phyloP scores from a whole-genome alignment of 2,329 filamentous ascomycete species.

The Sporothrix protearum region DNA sequence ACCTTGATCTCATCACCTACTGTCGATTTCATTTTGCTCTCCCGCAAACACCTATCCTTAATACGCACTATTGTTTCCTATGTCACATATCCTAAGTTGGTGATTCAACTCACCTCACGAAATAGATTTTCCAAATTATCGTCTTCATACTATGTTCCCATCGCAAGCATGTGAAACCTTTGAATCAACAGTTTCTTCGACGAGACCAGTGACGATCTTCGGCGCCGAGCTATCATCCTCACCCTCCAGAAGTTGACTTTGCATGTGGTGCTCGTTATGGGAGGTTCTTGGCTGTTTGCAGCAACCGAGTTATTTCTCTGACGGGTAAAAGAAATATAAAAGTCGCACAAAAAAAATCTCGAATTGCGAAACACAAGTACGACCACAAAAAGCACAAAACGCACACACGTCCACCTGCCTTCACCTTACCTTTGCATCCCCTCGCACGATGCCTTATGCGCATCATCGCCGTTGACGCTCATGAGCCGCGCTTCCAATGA shows the following conservation, averaged over 20 bases:
- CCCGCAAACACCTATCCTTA: background rate
- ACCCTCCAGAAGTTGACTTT: constrained; percentile 11
- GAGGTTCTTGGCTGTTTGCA: background rate
- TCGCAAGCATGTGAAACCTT: background rate
- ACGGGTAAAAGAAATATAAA: background rate
- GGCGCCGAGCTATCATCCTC: background rate
- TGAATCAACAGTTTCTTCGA: too few species aligned
- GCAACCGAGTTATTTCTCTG: background rate
- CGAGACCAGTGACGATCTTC: background rate
- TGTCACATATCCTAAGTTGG: constrained; percentile 1
- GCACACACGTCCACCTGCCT: background rate
- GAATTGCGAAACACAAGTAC: background rate
- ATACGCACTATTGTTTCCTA: background rate
- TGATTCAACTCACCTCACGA: constrained; percentile 24
- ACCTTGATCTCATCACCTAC: background rate
- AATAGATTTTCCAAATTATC: background rate
- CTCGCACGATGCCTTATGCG: background rate
- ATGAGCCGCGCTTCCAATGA: background rate
- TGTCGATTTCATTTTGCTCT: background rate
- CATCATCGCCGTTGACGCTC: background rate
- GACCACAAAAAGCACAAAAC: background rate
- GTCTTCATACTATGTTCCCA: background rate
- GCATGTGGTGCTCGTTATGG: constrained; percentile 14
- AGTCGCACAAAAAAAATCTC: background rate
- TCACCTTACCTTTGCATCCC: background rate